phyloP scores from a whole-genome alignment of 345 rosid species.

The Salix dunnii region DNA sequence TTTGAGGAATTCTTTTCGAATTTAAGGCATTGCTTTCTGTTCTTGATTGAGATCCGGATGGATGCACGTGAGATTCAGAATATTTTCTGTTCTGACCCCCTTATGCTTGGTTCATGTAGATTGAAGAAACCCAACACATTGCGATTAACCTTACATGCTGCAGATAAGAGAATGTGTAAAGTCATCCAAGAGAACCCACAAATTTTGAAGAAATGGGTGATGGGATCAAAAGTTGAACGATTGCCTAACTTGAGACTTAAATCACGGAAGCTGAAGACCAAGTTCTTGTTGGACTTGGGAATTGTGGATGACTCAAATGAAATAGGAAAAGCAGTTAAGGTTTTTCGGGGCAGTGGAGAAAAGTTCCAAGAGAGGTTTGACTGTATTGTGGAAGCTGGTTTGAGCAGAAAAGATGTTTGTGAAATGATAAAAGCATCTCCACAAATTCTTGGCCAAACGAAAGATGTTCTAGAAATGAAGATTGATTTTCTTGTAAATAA shows the following conservation, averaged over 20 bases:
- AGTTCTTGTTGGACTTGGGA: constrained; percentile 59
- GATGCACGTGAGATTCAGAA: constrained; percentile 41
- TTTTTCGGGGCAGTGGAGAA: constrained; percentile 56
- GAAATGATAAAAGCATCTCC: constrained; percentile 58
- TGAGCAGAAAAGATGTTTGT: not conserved
- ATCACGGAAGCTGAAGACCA: constrained; percentile 40
- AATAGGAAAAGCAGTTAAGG: constrained; percentile 43
- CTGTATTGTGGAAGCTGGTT: constrained; percentile 57
- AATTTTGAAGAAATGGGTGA: constrained; percentile 46
- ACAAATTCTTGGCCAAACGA: constrained; percentile 52
- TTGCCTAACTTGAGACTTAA: constrained; percentile 27
- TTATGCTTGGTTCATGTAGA: constrained; percentile 47
- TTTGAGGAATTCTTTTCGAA: constrained; percentile 47
- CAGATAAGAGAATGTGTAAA: constrained; percentile 46
- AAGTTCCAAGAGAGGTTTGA: constrained; percentile 77
- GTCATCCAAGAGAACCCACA: constrained; percentile 53
- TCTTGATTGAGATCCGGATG: constrained; percentile 59
- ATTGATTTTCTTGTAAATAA: constrained; percentile 35
- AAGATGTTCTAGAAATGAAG: constrained; percentile 47
- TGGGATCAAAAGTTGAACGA: constrained; percentile 35
- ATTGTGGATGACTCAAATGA: constrained; percentile 36
- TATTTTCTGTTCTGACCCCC: constrained; percentile 41
- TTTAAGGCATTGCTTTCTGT: constrained; percentile 44
- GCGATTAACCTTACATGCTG: constrained; percentile 40
- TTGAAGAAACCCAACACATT: constrained; percentile 55